These are phyloP conservation scores for Dactylellina sp. DNA, from an alignment of 2,329 filamentous ascomycete species.

Conservation along the genomic window DNA sequence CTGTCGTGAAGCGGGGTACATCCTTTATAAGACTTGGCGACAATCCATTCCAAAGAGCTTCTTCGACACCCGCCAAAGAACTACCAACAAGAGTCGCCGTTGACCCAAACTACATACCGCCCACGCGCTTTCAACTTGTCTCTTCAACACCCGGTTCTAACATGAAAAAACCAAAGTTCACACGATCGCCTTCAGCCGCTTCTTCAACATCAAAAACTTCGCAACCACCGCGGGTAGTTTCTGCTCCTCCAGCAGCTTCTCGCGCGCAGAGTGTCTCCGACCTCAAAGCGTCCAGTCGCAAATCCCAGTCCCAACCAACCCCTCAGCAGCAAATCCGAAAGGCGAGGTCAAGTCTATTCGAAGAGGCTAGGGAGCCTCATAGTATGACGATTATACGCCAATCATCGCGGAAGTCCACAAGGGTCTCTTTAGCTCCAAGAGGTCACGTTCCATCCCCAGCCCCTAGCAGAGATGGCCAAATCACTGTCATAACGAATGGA, in stretches of 20 bases:
- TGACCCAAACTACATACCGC: slow-evolving; percentile 52
- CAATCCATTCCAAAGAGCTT: slow-evolving; percentile 44
- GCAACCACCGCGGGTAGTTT: slow-evolving; percentile 42
- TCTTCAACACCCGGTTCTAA: slow-evolving; percentile 44
- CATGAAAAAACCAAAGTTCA: slow-evolving; percentile 54
- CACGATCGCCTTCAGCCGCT: slow-evolving; percentile 41
- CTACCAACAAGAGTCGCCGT: slow-evolving; percentile 49
- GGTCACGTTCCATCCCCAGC: slow-evolving; percentile 51
- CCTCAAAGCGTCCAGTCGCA: slow-evolving; percentile 35
- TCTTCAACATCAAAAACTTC: slow-evolving; percentile 42
- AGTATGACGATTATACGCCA: slow-evolving; percentile 56
- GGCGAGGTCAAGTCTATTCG: slow-evolving; percentile 51
- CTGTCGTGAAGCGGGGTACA: slow-evolving; percentile 33
- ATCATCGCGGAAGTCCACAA: slow-evolving; percentile 52
- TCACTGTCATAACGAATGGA: slow-evolving; percentile 52
- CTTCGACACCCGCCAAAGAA: slow-evolving; percentile 50
- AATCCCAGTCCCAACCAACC: slow-evolving; percentile 31
- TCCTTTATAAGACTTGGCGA: slow-evolving; percentile 53
- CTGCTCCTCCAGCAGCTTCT: slow-evolving; percentile 40
- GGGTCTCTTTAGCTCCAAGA: slow-evolving; percentile 49
- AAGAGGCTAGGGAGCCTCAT: slow-evolving; percentile 55
- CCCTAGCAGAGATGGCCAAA: slow-evolving; percentile 38
- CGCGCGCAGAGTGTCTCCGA: slow-evolving; percentile 35
- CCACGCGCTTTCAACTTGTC: slow-evolving; percentile 51
- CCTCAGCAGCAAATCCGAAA: slow-evolving; percentile 52